These are phyloP conservation scores for Plasmodium gonderi DNA, from an alignment of 169 alveolate genomes.

Conservation along the genomic window DNA sequence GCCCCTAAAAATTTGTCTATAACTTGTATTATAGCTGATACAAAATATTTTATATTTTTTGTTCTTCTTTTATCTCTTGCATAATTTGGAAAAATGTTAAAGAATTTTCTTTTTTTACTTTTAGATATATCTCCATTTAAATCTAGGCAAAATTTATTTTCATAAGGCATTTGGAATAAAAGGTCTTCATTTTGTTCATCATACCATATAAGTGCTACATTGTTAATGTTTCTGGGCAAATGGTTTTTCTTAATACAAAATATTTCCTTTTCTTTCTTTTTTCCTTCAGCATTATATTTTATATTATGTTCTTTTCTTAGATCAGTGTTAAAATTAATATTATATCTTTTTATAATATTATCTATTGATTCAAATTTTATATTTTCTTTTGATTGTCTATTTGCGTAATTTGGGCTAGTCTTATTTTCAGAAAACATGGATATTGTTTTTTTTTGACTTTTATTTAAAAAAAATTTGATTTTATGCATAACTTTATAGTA, in stretches of 20 bases:
- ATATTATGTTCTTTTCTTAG: not conserved
- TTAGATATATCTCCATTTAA: constrained; percentile 5
- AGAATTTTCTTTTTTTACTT: constrained; percentile 5
- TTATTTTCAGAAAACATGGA: not conserved
- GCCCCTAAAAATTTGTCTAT: constrained; percentile 53
- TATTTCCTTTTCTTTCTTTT: constrained; percentile 20
- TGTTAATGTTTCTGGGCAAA: constrained; percentile 29
- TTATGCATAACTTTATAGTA: constrained; percentile 67
- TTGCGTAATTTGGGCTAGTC: not conserved
- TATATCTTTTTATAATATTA: constrained; percentile 67
- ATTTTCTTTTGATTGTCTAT: constrained; percentile 9
- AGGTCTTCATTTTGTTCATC: constrained; percentile 73
- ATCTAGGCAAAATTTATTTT: constrained; percentile 40
- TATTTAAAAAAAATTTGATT: constrained; percentile 37
- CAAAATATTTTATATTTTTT: constrained; percentile 68
- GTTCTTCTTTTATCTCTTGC: constrained; percentile 32
- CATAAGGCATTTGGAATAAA: constrained; percentile 61
- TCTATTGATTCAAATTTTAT: constrained; percentile 64
- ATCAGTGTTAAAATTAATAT: constrained; percentile 12
- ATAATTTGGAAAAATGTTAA: constrained; percentile 4
- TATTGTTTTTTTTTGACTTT: constrained; percentile 24
- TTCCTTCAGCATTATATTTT: not conserved
- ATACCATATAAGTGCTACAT: constrained; percentile 69
- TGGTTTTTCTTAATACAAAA: constrained; percentile 34
- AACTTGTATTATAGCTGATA: constrained; percentile 50